Conservation (phyloP, 2,329 filamentous ascomycete genomes). For the Colletotrichum sublineola region DNA sequence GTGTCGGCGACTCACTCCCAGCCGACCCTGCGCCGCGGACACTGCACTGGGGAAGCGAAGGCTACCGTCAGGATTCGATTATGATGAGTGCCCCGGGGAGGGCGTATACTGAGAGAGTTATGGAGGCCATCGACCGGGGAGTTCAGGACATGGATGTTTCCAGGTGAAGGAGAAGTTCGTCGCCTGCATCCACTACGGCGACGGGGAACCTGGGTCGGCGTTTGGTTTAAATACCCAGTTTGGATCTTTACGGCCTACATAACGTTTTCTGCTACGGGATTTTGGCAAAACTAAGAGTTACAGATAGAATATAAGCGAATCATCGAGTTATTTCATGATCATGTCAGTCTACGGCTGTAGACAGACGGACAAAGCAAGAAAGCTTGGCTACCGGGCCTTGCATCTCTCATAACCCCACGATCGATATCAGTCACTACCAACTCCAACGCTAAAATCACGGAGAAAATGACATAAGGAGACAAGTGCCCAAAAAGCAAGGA, state of each 20-base stretch:
- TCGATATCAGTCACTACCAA: not conserved
- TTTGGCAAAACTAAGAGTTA: not conserved
- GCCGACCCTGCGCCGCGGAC: conserved; percentile 23
- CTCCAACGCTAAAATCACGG: not conserved
- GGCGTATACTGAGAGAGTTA: conserved; percentile 13
- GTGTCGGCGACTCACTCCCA: conserved; percentile 27
- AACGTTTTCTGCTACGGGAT: not conserved
- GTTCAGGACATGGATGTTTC: conserved; percentile 37
- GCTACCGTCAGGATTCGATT: conserved; percentile 11
- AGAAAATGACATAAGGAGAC: not conserved
- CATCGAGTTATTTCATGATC: not conserved
- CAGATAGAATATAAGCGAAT: not conserved
- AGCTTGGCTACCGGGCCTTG: not conserved
- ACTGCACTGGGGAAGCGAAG: conserved; percentile 8
- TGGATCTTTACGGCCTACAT: not conserved
- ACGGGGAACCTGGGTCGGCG: not conserved
- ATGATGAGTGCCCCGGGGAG: conserved; percentile 18
- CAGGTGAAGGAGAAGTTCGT: not conserved
- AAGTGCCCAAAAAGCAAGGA: no score
- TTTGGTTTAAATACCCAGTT: conserved; percentile 33
- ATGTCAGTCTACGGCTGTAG: not conserved
- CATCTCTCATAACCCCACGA: not conserved
- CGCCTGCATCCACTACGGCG: not conserved
- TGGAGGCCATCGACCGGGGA: conserved; percentile 29
- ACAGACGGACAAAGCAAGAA: not conserved